These are phyloP conservation scores for Tulasnella sp. DNA, from an alignment of 768 basidiomycete genomes.

Conservation along the genomic window DNA sequence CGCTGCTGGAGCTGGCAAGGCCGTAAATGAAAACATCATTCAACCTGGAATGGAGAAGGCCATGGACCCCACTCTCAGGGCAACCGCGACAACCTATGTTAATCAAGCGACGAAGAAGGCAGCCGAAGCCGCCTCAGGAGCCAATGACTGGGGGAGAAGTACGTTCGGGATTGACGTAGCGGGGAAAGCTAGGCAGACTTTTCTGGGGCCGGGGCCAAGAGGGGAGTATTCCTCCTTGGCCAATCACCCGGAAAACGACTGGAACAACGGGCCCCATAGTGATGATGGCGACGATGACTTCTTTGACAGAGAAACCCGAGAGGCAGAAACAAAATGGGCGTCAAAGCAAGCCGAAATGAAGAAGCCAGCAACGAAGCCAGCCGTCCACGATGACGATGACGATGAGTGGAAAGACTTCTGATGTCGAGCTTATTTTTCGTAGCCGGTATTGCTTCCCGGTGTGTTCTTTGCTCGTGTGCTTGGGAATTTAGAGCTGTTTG, in stretches of 20 bases:
- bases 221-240: constrained; percentile 7
- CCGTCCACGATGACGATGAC: constrained; percentile 32
- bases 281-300: constrained; percentile 20
- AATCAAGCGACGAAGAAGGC: constrained; percentile 55
- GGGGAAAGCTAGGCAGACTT: constrained; percentile 51
- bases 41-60: constrained; percentile 80
- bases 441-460: background rate
- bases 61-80: constrained; percentile 66
- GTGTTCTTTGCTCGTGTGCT: background rate
- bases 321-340: constrained; percentile 19
- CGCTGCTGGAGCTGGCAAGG: constrained; percentile 64
- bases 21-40: constrained; percentile 74
- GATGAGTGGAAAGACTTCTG: constrained; percentile 77
- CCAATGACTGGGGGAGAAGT: constrained; percentile 64
- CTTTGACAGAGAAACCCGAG: constrained; percentile 12
- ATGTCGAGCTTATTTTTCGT: constrained; percentile 12
- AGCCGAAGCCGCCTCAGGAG: constrained; percentile 44
- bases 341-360: constrained; percentile 17
- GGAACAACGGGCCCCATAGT: constrained; percentile 10
- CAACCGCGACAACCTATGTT: constrained; percentile 60
- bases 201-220: constrained; percentile 31
- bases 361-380: constrained; percentile 22
- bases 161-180: constrained; percentile 80
- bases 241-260: constrained; percentile 15
- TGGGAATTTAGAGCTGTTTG: background rate